Evolutionary conservation across 305 asterid species (phyloP), one percentile per base, ranked within the genome.

Genomic region (Rubia tinctorum): DNA sequence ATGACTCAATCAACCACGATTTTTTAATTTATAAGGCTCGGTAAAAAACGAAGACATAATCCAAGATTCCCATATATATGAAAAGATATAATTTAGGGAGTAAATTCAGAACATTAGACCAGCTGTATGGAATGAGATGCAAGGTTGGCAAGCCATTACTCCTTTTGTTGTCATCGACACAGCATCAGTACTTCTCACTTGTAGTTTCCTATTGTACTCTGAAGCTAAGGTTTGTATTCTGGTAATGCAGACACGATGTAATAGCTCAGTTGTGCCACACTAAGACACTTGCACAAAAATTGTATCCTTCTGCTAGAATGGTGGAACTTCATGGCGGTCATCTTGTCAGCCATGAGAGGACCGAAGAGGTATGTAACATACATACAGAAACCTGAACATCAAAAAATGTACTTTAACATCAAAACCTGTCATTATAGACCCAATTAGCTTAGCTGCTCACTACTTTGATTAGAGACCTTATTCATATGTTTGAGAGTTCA

Each of bases 261-360:
- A 92, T 95, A 76, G 98, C 99, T 72, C 99, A 92, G 85, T 65
- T 95, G 85, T 72, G 91, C 86, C 96, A 95, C 73, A 97, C 97
- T 20, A 88, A 82, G 82, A 83, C 87, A 68, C 91, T 92, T 73
- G 96, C 98, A 0, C 91, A 87, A 74, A 92, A 88, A 78, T 80
- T 92, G 68, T 66, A 86, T 80, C 99, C 98, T 77, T 85, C 74
- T 61, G 92, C 99, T 66, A 89, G 96, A 87, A 90, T 95, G 97
- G 96, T 90, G 64, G 98, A 95, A 76, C 97, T 95, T 78, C 88
- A 80, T 8, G 99, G 99, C 37, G 99, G 98, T 20, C 99, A 95
- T 84, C 95, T 87, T 64, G 96, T 95, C 73, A 92, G 94, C 86
- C 96, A 89, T 75, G 99, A 95, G 88, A 86, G 97, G 84, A 84